Evolutionary conservation across 139 green algal genomes (phyloP).

Genomic region (Micractinium sp.): DNA sequence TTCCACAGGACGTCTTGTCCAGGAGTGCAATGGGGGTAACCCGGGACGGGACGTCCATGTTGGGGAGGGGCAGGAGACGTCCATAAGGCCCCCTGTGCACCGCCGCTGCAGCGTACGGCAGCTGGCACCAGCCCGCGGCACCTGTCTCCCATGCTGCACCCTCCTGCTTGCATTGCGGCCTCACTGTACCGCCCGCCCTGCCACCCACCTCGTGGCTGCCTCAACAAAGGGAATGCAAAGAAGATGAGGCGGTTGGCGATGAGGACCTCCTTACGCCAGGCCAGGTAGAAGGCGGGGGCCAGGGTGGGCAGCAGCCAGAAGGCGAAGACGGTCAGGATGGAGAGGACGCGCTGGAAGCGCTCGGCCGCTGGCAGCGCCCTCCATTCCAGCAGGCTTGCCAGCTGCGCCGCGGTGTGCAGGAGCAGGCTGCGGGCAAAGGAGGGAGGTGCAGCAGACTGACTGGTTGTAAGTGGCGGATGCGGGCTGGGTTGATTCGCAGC

Average conservation of each 20-base stretch:
- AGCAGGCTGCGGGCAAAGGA: not conserved
- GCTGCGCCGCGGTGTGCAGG: not conserved
- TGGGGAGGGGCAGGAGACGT: no score
- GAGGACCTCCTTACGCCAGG: not conserved
- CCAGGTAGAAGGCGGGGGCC: not conserved
- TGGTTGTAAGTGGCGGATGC: not conserved
- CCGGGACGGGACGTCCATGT: no score
- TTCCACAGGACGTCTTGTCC: no score
- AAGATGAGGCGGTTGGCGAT: not conserved
- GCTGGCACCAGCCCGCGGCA: no score
- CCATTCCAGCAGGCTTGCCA: not conserved
- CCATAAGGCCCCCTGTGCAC: no score
- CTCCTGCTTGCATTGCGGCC: no score
- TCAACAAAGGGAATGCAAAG: not conserved
- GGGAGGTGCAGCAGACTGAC: no score
- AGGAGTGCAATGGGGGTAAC: no score
- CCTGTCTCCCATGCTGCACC: no score
- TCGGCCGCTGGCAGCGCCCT: not conserved
- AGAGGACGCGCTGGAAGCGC: not conserved
- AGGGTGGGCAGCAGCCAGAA: not conserved
- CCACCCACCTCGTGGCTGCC: not conserved
- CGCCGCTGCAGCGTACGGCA: no score
- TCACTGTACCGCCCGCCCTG: no score
- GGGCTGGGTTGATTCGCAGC: no score
- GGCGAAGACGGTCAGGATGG: not conserved